Evolutionary conservation across 169 alveolate genomes (phyloP).

Genomic region (Plasmodium fragile): DNA sequence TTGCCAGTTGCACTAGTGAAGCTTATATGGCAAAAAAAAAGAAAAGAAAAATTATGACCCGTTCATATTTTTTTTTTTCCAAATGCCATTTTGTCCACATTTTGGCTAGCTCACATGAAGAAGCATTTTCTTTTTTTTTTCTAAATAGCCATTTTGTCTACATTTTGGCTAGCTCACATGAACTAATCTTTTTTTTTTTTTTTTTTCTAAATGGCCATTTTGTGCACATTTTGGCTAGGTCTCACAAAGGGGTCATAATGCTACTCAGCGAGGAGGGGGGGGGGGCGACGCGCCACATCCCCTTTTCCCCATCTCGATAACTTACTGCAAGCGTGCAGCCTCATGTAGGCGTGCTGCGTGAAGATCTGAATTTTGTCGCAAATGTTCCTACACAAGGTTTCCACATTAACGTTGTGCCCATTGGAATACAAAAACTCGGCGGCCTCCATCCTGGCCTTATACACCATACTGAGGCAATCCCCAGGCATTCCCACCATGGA

Average conservation of each 20-base stretch:
- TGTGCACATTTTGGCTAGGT: background rate
- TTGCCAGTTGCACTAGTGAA: background rate
- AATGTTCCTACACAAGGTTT: conserved; percentile 92
- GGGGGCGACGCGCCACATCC: background rate
- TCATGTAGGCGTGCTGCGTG: conserved; percentile 97
- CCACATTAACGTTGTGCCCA: conserved; percentile 95
- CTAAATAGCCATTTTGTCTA: background rate
- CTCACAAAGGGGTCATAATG: conserved; percentile 9
- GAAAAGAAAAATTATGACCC: conserved; percentile 6
- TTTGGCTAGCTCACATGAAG: too few species aligned
- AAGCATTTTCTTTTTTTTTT: background rate
- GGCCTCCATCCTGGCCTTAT: conserved; percentile 92
- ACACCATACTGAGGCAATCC: conserved; percentile 90
- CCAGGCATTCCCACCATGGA: conserved; percentile 90
- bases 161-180: conserved; percentile 9
- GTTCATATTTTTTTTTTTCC: conserved; percentile 23
- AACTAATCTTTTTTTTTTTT: background rate
- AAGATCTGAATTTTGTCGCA: conserved; percentile 94
- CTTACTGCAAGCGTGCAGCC: conserved; percentile 94
- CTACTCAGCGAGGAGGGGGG: background rate
- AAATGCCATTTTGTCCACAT: too few species aligned
- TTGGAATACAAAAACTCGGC: conserved; percentile 91
- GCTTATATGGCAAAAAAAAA: background rate
- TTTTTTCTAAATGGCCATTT: conserved; percentile 19
- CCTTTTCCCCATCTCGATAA: background rate